These are phyloP conservation scores for Penicillium aurantiogriseum DNA, from an alignment of 2,329 filamentous ascomycete genomes.

Conservation along the genomic window DNA sequence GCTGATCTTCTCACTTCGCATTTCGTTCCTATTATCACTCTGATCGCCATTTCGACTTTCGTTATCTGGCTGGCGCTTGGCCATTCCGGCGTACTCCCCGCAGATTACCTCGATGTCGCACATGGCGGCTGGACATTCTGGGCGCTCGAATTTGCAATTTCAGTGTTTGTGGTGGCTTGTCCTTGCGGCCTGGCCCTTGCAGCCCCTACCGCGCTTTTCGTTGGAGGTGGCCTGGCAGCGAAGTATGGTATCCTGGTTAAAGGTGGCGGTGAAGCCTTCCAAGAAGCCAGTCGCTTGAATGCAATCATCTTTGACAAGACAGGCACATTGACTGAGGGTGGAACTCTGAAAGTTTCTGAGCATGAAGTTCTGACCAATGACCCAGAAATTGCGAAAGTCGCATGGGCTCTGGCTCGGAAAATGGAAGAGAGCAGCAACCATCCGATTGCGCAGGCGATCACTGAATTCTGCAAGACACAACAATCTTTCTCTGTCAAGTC, in stretches of 20 bases:
- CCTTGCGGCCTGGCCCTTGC: constrained; percentile 81
- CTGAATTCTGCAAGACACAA: constrained; percentile 47
- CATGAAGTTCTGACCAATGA: constrained; percentile 44
- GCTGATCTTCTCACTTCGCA: constrained; percentile 50
- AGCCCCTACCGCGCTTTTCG: constrained; percentile 83
- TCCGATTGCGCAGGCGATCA: constrained; percentile 57
- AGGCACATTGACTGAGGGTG: constrained; percentile 71
- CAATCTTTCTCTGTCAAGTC: constrained; percentile 27
- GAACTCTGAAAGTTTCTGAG: constrained; percentile 57
- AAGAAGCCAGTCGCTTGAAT: constrained; percentile 75
- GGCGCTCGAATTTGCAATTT: constrained; percentile 67
- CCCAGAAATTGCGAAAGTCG: constrained; percentile 34
- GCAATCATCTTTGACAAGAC: constrained; percentile 88
- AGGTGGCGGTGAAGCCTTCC: constrained; percentile 80
- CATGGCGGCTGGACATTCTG: constrained; percentile 53
- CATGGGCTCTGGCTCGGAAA: constrained; percentile 49
- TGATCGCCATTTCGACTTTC: constrained; percentile 49
- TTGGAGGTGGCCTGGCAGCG: constrained; percentile 76
- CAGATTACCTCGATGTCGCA: constrained; percentile 51
- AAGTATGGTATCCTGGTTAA: constrained; percentile 78
- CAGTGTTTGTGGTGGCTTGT: constrained; percentile 83
- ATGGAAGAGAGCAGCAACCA: constrained; percentile 62
- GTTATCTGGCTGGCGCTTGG: constrained; percentile 49
- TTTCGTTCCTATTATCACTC: constrained; percentile 50
- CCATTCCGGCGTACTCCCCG: constrained; percentile 42